Base-by-base conservation (phyloP, 2,329 filamentous ascomycete species). In the Cordyceps fumosorosea region DNA sequence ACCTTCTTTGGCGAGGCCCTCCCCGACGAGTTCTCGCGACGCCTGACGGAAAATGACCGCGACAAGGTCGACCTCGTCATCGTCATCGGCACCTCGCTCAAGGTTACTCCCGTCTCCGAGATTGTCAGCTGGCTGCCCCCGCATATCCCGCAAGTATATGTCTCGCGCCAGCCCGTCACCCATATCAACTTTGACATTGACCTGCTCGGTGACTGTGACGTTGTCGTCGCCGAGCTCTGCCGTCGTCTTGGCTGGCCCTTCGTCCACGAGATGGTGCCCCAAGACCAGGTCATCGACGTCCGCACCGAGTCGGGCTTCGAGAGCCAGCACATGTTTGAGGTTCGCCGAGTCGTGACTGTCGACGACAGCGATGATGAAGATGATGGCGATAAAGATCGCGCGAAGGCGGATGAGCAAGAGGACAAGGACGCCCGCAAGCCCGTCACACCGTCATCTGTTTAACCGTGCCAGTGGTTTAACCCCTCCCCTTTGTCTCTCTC, bases 141-240 rank as follows among this genome's bases (percentile, higher is more conserved):
- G n/a, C 75, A 90, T 64, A 86, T 96, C 45, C 93, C 93, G 7
- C 92, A 96, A 75, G 90, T 96, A 65, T 96, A 95, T 76, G 91
- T 97, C 68, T 93, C 89, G 20, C 86, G 90, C 67, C 89, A 90
- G 77, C 88, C 91, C 3, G 90, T 96, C 61, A 82, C 81, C 42
- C 93, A 98, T 74, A 90, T 96, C 72, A 91, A 96, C 72, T 98
- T 99, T 69, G 95, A 99, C 74, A 91, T 99, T 67, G 93, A 97
- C 72, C 82, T 99, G 61, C 81, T 98, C n/a, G 95, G 95, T 42
- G 91, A 97, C 72, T 97, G 93, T 75, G 95, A 99, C 71, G 84
- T 92, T 47, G 87, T 98, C 10, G 89, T 98, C 16, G 84, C 89
- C 0, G 93, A 98, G 77, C 82, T 99, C 58, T 93, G 90, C 71